Conservation (phyloP, 2,329 filamentous ascomycete genomes). For the Metarhizium humberi region DNA sequence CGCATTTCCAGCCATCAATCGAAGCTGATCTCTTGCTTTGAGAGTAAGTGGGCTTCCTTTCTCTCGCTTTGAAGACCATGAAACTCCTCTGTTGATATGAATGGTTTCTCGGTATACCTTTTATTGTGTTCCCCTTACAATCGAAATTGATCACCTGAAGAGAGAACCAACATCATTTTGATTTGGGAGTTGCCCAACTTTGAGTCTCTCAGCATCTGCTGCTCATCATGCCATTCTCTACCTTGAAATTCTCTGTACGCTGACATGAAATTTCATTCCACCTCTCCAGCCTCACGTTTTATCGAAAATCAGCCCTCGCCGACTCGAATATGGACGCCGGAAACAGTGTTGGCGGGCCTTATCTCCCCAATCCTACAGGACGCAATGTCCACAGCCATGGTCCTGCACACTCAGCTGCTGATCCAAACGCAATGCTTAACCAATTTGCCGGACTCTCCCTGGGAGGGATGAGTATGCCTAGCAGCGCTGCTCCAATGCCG, state of each 20-base stretch:
- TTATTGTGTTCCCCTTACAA: not conserved
- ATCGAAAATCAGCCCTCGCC: constrained; percentile 21
- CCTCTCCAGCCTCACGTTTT: constrained; percentile 20
- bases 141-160: not conserved
- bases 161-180: not conserved
- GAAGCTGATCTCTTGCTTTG: constrained; percentile 24
- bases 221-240: not conserved
- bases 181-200: not conserved
- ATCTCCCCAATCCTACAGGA: constrained; percentile 19
- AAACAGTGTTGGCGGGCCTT: constrained; percentile 20
- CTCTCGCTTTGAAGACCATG: not conserved
- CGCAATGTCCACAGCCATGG: constrained; percentile 21
- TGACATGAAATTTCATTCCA: not conserved
- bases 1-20: constrained; percentile 19
- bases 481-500: constrained; percentile 17
- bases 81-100: not conserved
- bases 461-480: constrained; percentile 23
- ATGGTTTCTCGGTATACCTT: not conserved
- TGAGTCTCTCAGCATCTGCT: not conserved
- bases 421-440: constrained; percentile 21
- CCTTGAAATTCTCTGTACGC: not conserved
- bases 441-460: constrained; percentile 29
- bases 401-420: constrained; percentile 18
- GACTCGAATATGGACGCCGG: constrained; percentile 26
- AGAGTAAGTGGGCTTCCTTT: constrained; percentile 8